Conservation (phyloP, 1,284 basidiomycete genomes). For the Pulchroboletus neoregius region DNA sequence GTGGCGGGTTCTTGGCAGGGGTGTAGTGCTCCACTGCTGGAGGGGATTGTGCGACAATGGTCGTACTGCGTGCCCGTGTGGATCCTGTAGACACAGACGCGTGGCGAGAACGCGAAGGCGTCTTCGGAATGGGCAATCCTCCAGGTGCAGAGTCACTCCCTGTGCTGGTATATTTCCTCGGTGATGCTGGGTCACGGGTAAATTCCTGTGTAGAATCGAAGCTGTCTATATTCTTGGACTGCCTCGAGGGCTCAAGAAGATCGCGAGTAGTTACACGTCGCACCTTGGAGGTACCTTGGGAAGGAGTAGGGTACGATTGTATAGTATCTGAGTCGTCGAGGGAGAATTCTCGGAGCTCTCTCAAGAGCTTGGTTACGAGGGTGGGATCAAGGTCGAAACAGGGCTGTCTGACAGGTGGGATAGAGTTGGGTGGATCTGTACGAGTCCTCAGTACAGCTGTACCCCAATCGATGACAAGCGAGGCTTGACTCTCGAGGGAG, state of each 20-base stretch:
- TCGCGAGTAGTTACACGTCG: slow-evolving; percentile 25
- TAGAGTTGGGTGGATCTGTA: slow-evolving; percentile 14
- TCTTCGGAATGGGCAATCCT: slow-evolving; percentile 17
- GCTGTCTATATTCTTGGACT: slow-evolving; percentile 8
- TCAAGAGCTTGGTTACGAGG: slow-evolving; percentile 20
- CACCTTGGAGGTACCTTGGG: slow-evolving; percentile 6
- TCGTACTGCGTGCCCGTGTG: slow-evolving; percentile 16
- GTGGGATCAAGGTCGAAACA: slow-evolving; percentile 26
- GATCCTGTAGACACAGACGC: slow-evolving; percentile 20
- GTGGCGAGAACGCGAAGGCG: slow-evolving; percentile 18
- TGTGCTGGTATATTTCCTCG: slow-evolving; percentile 9
- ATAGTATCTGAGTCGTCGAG: slow-evolving; percentile 16
- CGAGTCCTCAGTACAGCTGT: slow-evolving; percentile 37
- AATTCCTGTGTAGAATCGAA: slow-evolving; percentile 9
- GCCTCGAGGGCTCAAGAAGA: slow-evolving; percentile 21
- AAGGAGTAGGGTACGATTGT: slow-evolving; percentile 1
- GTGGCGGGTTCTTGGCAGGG: slow-evolving; percentile 1
- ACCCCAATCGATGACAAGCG: slow-evolving; percentile 52
- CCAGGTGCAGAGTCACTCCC: slow-evolving; percentile 7
- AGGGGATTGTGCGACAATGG: slow-evolving; percentile 7
- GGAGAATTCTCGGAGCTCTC: slow-evolving; percentile 19
- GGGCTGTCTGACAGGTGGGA: slow-evolving; percentile 25
- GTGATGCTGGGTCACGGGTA: slow-evolving; percentile 2
- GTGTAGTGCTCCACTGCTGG: slow-evolving; percentile 3
- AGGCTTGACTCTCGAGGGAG: slow-evolving; percentile 55